Base-by-base conservation (phyloP, 176 grass and related monocot species). In the Eragrostis nindensis region DNA sequence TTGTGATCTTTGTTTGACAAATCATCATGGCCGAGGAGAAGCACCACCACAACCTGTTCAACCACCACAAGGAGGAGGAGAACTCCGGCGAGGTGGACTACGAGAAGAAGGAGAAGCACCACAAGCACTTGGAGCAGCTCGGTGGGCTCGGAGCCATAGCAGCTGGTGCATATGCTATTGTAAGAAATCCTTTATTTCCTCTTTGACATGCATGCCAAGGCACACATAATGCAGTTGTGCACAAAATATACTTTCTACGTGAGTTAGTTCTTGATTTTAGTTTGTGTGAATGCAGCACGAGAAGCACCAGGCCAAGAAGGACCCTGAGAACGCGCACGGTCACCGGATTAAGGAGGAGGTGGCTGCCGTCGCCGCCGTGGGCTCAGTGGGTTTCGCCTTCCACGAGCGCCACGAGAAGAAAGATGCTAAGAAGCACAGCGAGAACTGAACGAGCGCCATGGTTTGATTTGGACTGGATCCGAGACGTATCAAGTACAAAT, bases 241-340 rank as follows among this genome's bases (percentile, higher is more conserved):
- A 13, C 25, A 53, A 25, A 6, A 17, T 2, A 4, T 15, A 56
- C 3, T 1, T 17, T 5, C 3, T 53, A 53, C 16, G 50, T 17
- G 30, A 26, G 57, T 42, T 52, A 75, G 52, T 12, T 60, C 12
- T 26, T 59, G 72, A 75, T 26, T 9, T 8, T n/a, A 22, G 13
- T 6, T 19, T 55, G 50, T 32, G 29, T 19, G 49, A 40, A 3
- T 56, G 1, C 70, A 92, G 92, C 92, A 95, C 0, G 92, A 92
- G 87, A 95, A 95, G 89, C 92, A 92, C 59, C 56, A 94, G 84
- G 73, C 87, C 0, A 94, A 94, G 78, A 95, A 95, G 84, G 93
- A 95, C 41, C 81, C 84, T 0, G 89, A 92, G 78, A 79, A 88
- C 16, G 77, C 75, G 8, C 89, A 91, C 46, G 32, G 71, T 13